Evolutionary conservation across 768 basidiomycete species (phyloP).

Genomic region (Termitomyces sp.): DNA sequence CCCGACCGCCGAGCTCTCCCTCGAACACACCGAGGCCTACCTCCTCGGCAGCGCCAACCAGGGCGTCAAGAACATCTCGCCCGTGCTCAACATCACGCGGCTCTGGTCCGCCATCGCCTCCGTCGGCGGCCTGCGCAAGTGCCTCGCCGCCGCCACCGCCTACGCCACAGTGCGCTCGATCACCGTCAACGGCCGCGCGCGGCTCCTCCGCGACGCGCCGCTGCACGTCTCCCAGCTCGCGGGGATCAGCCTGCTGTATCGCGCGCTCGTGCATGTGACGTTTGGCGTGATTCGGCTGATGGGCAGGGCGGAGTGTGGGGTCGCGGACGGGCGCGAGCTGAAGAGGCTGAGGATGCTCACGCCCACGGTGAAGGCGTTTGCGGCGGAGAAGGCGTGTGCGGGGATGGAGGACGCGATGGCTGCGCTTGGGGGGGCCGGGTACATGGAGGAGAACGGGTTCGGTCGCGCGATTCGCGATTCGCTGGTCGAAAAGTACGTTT

Average conservation of each 20-base stretch:
- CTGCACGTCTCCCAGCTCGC: slow-evolving; percentile 66
- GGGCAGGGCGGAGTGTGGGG: slow-evolving; percentile 56
- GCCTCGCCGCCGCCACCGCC: slow-evolving; percentile 58
- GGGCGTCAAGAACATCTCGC: slow-evolving; percentile 63
- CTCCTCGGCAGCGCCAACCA: slow-evolving; percentile 52
- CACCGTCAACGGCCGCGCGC: slow-evolving; percentile 43
- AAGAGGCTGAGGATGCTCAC: slow-evolving; percentile 58
- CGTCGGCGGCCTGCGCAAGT: slow-evolving; percentile 53
- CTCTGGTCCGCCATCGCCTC: slow-evolving; percentile 57
- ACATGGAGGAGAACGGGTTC: slow-evolving; percentile 79
- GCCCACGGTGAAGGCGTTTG: slow-evolving; percentile 66
- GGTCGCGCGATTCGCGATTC: slow-evolving; percentile 64
- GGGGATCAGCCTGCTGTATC: slow-evolving; percentile 53
- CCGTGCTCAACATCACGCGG: slow-evolving; percentile 76
- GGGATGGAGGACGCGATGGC: slow-evolving; percentile 76
- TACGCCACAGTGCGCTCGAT: slow-evolving; percentile 63
- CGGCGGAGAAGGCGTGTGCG: slow-evolving; percentile 53
- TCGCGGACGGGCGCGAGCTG: slow-evolving; percentile 43
- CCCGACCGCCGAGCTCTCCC: slow-evolving; percentile 70
- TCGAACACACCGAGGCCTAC: slow-evolving; percentile 55
- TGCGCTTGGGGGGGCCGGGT: slow-evolving; percentile 70
- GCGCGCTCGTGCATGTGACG: slow-evolving; percentile 56
- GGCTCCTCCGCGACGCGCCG: slow-evolving; percentile 47
- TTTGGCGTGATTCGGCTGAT: slow-evolving; percentile 57
- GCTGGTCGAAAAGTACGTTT: slow-evolving; percentile 58